Percentiles rank a stretch among this genome's conserved stretches.
Conservation (phyloP, 257 asterid species). For the Paulownia fortunei region DNA sequence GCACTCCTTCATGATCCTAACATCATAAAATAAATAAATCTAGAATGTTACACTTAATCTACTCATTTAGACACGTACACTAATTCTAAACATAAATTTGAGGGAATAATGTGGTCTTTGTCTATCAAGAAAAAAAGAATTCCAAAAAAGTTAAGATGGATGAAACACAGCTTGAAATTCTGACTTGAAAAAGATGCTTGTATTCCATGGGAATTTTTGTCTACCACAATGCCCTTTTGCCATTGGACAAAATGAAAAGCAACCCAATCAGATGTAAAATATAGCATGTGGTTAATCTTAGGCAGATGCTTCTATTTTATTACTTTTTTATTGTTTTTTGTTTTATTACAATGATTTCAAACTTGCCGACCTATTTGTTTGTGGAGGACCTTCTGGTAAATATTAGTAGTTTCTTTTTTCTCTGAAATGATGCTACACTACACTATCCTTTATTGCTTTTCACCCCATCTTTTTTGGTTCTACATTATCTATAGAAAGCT, state of each 20-base stretch:
- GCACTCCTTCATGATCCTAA: too few relatives aligned
- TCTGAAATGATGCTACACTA: background rate
- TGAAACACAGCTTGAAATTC: conserved; percentile 21
- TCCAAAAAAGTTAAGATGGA: background rate
- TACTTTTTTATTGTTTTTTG: too few relatives aligned
- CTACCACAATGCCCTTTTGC: background rate
- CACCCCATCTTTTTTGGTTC: background rate
- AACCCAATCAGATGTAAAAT: background rate
- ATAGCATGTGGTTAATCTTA: too few relatives aligned
- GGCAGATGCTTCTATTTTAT: too few relatives aligned
- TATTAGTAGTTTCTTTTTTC: background rate
- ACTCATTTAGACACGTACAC: background rate
- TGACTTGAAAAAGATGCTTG: background rate
- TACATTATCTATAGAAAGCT: background rate
- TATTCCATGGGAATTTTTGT: background rate
- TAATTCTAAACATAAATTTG: conserved; percentile 1
- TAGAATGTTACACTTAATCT: conserved; percentile 15
- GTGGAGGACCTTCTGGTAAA: background rate
- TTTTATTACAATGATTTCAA: too few relatives aligned
- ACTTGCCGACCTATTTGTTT: background rate
- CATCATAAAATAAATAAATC: too few relatives aligned
- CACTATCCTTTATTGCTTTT: background rate
- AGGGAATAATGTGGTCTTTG: conserved; percentile 18
- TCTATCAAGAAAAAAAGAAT: too few relatives aligned
- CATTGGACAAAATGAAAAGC: background rate